Conservation (phyloP, 1,284 basidiomycete genomes). For the Ganoderma lucidum region DNA sequence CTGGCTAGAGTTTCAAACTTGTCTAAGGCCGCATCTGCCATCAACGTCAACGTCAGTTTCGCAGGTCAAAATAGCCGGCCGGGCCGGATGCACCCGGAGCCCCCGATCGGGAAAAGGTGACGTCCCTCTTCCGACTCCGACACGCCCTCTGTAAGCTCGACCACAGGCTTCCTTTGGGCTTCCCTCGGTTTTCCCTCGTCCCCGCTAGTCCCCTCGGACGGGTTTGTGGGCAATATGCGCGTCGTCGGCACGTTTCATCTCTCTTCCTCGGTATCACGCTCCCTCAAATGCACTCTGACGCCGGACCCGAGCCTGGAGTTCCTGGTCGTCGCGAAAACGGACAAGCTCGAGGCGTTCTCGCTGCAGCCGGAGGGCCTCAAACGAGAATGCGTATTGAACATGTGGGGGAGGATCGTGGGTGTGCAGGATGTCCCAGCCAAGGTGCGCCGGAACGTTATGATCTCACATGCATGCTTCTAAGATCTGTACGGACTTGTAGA, state of each 20-base stretch:
- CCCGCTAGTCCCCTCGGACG: not conserved
- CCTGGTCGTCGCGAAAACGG: constrained; percentile 71
- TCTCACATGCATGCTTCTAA: constrained; percentile 4
- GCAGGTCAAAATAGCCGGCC: not conserved
- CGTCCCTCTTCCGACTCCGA: not conserved
- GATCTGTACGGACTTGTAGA: constrained; percentile 41
- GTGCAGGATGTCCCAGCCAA: constrained; percentile 60
- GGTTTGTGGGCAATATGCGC: constrained; percentile 55
- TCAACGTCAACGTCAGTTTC: no score
- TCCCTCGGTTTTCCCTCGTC: not conserved
- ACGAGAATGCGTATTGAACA: constrained; percentile 61
- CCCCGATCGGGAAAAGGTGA: not conserved
- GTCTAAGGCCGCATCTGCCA: not conserved
- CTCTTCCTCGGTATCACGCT: constrained; percentile 68
- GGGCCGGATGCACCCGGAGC: not conserved
- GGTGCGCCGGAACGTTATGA: constrained; percentile 47
- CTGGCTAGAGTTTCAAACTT: not conserved
- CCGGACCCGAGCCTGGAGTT: constrained; percentile 56
- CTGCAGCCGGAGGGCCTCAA: constrained; percentile 63
- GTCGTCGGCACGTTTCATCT: constrained; percentile 73
- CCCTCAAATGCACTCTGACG: constrained; percentile 63
- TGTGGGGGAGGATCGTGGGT: constrained; percentile 71
- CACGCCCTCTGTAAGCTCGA: not conserved
- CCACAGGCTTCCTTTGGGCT: not conserved
- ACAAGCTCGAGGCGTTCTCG: constrained; percentile 71